Percentiles rank a stretch among this genome's conserved stretches.
Conservation (phyloP, 2,329 filamentous ascomycete genomes). For the Colletotrichum chlorophyti region DNA sequence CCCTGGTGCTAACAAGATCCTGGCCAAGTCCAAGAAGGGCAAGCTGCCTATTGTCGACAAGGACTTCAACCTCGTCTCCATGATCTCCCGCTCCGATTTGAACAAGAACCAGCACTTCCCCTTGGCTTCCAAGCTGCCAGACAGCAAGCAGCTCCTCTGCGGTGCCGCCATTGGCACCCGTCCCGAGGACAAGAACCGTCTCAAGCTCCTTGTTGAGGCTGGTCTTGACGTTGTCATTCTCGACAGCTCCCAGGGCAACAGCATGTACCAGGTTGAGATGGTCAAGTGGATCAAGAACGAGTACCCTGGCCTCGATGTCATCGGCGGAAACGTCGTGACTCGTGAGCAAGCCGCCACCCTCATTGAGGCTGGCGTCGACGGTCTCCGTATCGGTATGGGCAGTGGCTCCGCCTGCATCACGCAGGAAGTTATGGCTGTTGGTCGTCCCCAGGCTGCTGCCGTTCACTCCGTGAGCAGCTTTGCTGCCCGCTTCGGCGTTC, state of each 20-base stretch:
- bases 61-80: slow-evolving; percentile 84
- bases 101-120: slow-evolving; percentile 99
- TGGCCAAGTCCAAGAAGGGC: slow-evolving; percentile 97
- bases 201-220: slow-evolving; percentile 89
- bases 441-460: slow-evolving; percentile 91
- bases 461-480: slow-evolving; percentile 91
- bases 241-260: slow-evolving; percentile 97
- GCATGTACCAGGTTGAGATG: slow-evolving; percentile 99
- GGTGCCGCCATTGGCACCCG: slow-evolving; percentile 95
- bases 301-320: slow-evolving; percentile 88
- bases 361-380: slow-evolving; percentile 93
- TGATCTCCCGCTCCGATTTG: slow-evolving; percentile 92
- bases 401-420: slow-evolving; percentile 98
- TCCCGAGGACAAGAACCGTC: slow-evolving; percentile 86
- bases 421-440: slow-evolving; percentile 99
- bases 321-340: slow-evolving; percentile 98
- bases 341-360: slow-evolving; percentile 92
- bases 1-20: slow-evolving; percentile 87
- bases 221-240: slow-evolving; percentile 95
- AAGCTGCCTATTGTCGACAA: slow-evolving; percentile 93
- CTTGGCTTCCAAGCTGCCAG: slow-evolving; percentile 91
- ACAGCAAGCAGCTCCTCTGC: slow-evolving; percentile 97
- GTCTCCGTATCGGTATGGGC: slow-evolving; percentile 98
- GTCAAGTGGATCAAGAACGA: slow-evolving; percentile 92
- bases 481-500: slow-evolving; percentile 91